phyloP scores from a whole-genome alignment of 2,329 filamentous ascomycete genomes.

The Myriosclerotinia curreyana region DNA sequence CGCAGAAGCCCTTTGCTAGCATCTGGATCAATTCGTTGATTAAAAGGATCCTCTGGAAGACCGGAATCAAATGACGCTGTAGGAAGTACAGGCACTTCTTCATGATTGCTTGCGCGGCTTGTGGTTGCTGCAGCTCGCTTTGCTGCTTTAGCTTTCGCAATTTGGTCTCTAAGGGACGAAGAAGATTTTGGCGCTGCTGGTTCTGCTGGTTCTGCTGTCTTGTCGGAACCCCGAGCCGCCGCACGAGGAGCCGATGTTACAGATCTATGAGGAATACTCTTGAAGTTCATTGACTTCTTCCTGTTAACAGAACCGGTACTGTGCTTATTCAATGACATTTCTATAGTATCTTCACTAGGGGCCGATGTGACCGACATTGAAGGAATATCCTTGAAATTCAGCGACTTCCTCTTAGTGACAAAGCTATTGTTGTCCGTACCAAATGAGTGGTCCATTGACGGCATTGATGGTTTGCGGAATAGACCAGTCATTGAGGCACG shows the following conservation, averaged over 20 bases:
- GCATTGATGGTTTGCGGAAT: slow-evolving; percentile 54
- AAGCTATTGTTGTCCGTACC: slow-evolving; percentile 32
- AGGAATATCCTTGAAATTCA: slow-evolving; percentile 33
- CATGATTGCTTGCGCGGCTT: slow-evolving; percentile 26
- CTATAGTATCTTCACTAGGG: slow-evolving; percentile 37
- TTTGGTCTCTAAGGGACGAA: slow-evolving; percentile 78
- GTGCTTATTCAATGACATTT: slow-evolving; percentile 34
- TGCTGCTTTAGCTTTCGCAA: slow-evolving; percentile 87
- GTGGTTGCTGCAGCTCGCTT: slow-evolving; percentile 53
- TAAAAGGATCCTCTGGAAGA: slow-evolving; percentile 65
- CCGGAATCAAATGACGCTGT: slow-evolving; percentile 58
- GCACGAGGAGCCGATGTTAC: slow-evolving; percentile 29
- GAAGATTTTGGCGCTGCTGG: slow-evolving; percentile 65
- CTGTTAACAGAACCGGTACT: slow-evolving; percentile 30
- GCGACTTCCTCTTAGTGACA: slow-evolving; percentile 31
- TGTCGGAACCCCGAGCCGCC: slow-evolving; percentile 27
- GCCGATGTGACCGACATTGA: slow-evolving; percentile 31
- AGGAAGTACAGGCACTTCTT: slow-evolving; percentile 45
- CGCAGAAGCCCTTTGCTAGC: slow-evolving; percentile 63
- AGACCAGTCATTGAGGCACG: slow-evolving; percentile 54
- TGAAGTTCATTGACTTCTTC: slow-evolving; percentile 33
- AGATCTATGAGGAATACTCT: slow-evolving; percentile 29
- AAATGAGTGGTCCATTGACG: slow-evolving; percentile 41
- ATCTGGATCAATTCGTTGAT: slow-evolving; percentile 57
- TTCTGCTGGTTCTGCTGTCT: slow-evolving; percentile 44